Evolutionary conservation across 441 rosid genomes (phyloP), one percentile per base, ranked within the genome.

Genomic region (Syzygium syzygioides): DNA sequence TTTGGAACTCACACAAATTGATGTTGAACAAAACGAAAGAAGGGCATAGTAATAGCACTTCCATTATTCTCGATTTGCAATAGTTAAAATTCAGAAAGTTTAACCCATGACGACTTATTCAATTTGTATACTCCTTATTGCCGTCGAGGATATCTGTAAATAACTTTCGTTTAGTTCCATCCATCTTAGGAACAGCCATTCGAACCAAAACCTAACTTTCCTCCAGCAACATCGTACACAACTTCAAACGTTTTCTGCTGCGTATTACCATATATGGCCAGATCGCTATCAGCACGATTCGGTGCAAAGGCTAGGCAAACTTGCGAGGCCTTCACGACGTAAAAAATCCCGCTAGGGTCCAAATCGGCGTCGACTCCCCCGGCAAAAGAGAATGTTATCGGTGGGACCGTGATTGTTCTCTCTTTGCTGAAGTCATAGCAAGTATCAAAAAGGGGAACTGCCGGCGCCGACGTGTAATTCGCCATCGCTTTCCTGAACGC

Each of bases 391-490:
- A 68, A 68, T 34, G 8, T 34, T 68, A 68, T 68, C 79, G 0
- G 4, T 34, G 79, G 79, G 26, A 19, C 2, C 79, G 1, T 1
- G 26, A 68, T 2, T 5, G 0, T 68, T 4, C 48, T 68, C 79
- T 34, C 79, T 34, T 68, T 68, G 28, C 79, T 34, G 12, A 68
- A 68, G 79, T 68, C 48, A 68, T 19, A 68, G 79, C 79, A 68
- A 4, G 79, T 68, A 68, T 68, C 79, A 13, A 68, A 0, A 0
- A 10, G 0, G 8, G 0, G 1, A 68, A 19, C 0, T 26, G 48
- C 71, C 37, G 20, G 71, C 0, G 71, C 71, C 20, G 14, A 30
- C 37, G 37, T 64, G 71, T 64, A 64, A n/a, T 30, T 64, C 20
- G 11, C 37, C 71, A 64, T 30, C 37, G 20, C 37, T 7, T 0